These are phyloP conservation scores for Geotrichum candidum DNA, from an alignment of 1,139 yeast species.

Conservation along the genomic window DNA sequence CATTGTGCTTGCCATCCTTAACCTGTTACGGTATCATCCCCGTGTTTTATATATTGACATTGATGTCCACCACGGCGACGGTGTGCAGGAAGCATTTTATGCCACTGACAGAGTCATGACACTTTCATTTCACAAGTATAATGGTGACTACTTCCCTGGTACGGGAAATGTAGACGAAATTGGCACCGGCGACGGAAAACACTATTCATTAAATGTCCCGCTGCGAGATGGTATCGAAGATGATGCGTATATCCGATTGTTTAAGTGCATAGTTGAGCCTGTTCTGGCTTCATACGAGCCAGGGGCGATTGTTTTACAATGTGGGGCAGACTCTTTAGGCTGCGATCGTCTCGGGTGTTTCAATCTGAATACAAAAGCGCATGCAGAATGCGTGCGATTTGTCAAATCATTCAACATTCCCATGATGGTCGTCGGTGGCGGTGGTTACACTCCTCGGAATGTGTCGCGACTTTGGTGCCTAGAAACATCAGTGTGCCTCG, in stretches of 20 bases:
- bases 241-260: constrained; percentile 70
- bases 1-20: constrained; percentile 80
- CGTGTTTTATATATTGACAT: constrained; percentile 90
- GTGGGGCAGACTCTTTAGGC: constrained; percentile 95
- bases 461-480: constrained; percentile 93
- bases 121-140: constrained; percentile 87
- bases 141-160: constrained; percentile 95
- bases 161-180: constrained; percentile 85
- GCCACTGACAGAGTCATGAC: constrained; percentile 96
- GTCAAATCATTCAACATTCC: constrained; percentile 84
- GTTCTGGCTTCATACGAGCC: constrained; percentile 79
- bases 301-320: constrained; percentile 87
- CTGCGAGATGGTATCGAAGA: constrained; percentile 93
- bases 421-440: constrained; percentile 89
- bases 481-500: constrained; percentile 83
- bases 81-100: constrained; percentile 95
- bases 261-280: constrained; percentile 84
- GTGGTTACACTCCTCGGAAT: constrained; percentile 95
- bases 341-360: constrained; percentile 92
- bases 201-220: constrained; percentile 89
- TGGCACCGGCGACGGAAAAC: constrained; percentile 82
- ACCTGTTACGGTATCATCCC: constrained; percentile 78
- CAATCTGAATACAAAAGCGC: constrained; percentile 83
- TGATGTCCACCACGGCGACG: constrained; percentile 97
- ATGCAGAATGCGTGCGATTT: constrained; percentile 89